Conservation (phyloP, 257 asterid genomes). For the Thymus mandschuricus region DNA sequence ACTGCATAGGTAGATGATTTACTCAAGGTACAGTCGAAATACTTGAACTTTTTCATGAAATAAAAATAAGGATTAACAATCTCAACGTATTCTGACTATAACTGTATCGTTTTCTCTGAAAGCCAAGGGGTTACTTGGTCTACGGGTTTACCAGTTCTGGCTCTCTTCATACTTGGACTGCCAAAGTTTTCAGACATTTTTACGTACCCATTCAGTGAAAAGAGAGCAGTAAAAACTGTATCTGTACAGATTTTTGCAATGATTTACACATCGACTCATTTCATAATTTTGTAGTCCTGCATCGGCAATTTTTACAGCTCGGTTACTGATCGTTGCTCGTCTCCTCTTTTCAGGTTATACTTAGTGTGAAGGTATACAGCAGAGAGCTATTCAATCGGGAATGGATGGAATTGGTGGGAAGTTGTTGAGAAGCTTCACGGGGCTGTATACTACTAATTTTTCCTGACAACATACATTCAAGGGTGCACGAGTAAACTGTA, state of each 20-base stretch:
- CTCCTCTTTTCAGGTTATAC: conserved; percentile 33
- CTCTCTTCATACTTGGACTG: neutral
- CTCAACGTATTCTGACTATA: neutral
- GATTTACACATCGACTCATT: neutral
- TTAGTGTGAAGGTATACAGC: conserved; percentile 30
- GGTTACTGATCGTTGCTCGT: conserved; percentile 10
- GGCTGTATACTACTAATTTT: conserved; percentile 35
- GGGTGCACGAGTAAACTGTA: conserved; percentile 43
- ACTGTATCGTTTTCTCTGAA: neutral
- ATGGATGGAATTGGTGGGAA: conserved; percentile 35
- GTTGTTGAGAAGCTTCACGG: conserved; percentile 35
- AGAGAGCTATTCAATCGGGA: conserved; percentile 12
- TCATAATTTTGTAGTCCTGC: neutral
- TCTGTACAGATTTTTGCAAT: no score
- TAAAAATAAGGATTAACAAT: neutral
- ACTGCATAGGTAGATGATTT: neutral
- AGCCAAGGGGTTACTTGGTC: conserved; percentile 4
- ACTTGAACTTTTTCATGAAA: conserved; percentile 9
- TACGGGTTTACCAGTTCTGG: neutral
- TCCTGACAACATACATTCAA: conserved; percentile 40
- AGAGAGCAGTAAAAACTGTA: no score
- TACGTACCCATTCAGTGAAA: neutral
- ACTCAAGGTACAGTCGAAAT: conserved; percentile 2
- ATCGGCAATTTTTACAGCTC: neutral
- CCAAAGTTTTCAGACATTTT: neutral